Percentiles rank a stretch among this genome's conserved stretches.
These are phyloP conservation scores for Casuarina glauca DNA, from an alignment of 306 rosid species.

Conservation along the genomic window DNA sequence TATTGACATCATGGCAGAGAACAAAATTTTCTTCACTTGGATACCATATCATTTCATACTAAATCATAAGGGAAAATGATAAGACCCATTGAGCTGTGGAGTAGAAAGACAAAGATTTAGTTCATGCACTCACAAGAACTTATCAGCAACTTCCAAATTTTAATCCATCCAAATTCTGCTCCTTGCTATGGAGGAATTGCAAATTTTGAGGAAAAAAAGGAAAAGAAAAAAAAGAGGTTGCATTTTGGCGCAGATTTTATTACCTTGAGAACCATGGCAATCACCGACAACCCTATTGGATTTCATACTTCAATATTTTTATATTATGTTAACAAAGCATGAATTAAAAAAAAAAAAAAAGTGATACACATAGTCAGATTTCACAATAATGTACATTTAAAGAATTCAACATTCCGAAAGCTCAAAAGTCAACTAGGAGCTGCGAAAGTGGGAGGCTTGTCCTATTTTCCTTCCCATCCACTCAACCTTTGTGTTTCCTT, in stretches of 20 bases:
- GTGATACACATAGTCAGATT: not conserved
- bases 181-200: not conserved
- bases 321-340: not conserved
- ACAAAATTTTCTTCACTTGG: not conserved
- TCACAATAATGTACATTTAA: not conserved
- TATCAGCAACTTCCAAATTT: not conserved
- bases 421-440: not conserved
- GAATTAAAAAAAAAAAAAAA: not conserved
- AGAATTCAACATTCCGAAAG: not conserved
- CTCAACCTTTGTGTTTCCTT: not conserved
- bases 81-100: not conserved
- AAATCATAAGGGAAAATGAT: not conserved
- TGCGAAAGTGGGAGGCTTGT: not conserved
- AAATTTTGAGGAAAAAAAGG: not conserved
- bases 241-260: not conserved
- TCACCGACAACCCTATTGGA: not conserved
- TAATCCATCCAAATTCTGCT: not conserved
- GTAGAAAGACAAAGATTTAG: not conserved
- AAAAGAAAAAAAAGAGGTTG: too few species aligned
- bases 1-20: not conserved
- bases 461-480: not conserved
- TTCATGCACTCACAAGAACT: not conserved
- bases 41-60: not conserved
- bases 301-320: not conserved
- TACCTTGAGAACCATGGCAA: not conserved